A percentile compares a stretch with the other conserved stretches of the same genome.
phyloP scores from a whole-genome alignment of 495 filamentous ascomycete species.

The Penicillium goetzii region DNA sequence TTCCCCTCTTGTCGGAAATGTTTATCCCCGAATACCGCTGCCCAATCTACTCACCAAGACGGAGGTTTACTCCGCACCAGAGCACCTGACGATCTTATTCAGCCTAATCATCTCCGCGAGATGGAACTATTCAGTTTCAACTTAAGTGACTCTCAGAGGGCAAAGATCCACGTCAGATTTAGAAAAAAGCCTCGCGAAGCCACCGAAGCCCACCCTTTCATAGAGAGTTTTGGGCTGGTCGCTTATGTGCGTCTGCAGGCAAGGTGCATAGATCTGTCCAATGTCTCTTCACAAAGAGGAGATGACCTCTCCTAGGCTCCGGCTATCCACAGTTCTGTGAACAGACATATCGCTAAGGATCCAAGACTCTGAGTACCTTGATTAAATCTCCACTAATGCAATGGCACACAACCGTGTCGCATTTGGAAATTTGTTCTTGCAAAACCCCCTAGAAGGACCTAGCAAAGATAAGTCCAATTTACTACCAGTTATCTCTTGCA shows the following conservation, averaged over 20 bases:
- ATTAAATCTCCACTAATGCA: slow-evolving; percentile 12
- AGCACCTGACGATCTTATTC: background rate
- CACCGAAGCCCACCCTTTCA: background rate
- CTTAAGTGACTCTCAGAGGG: slow-evolving; percentile 3
- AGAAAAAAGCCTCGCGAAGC: background rate
- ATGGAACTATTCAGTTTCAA: background rate
- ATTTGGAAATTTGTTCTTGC: too few species aligned
- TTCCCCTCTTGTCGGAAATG: background rate
- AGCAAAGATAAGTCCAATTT: too few species aligned
- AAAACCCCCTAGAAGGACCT: too few species aligned
- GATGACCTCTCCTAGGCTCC: background rate
- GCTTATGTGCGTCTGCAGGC: background rate
- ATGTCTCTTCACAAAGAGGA: background rate
- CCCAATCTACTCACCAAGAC: slow-evolving; percentile 10
- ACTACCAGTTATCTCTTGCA: too few species aligned
- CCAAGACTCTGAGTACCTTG: background rate
- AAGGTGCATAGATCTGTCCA: background rate
- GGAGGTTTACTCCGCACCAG: slow-evolving; percentile 5
- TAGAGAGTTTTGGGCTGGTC: background rate
- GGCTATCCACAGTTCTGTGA: background rate
- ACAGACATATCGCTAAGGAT: background rate
- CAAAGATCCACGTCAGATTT: slow-evolving; percentile 12
- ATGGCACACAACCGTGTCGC: slow-evolving; percentile 17
- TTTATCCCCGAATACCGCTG: background rate
- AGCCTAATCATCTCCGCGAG: background rate